A percentile compares a stretch with the other conserved stretches of the same genome.
phyloP scores from a whole-genome alignment of 257 asterid species.

The Plantago elongata region DNA sequence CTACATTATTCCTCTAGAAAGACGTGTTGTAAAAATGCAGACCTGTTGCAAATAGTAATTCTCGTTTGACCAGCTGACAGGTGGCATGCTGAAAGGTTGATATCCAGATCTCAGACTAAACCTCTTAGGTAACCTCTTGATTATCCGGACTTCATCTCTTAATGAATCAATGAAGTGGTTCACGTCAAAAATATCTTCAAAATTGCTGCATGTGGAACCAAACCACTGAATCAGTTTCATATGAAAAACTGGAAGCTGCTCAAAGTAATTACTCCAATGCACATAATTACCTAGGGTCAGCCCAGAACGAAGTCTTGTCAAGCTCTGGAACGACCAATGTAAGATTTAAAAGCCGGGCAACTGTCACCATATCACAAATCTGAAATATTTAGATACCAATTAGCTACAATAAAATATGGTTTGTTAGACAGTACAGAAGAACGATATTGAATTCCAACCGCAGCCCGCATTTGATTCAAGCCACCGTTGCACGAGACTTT shows the following conservation, averaged over 20 bases:
- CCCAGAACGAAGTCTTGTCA: slow-evolving; percentile 96
- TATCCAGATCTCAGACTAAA: slow-evolving; percentile 52
- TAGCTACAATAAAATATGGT: slow-evolving; percentile 17
- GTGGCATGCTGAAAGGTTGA: slow-evolving; percentile 78
- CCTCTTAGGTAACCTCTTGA: slow-evolving; percentile 77
- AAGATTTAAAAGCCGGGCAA: slow-evolving; percentile 89
- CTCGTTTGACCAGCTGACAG: slow-evolving; percentile 94
- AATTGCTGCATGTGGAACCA: slow-evolving; percentile 46
- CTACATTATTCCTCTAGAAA: background rate
- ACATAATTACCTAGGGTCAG: slow-evolving; percentile 81
- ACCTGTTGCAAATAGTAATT: slow-evolving; percentile 94
- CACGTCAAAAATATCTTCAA: slow-evolving; percentile 83
- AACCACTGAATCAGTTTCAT: slow-evolving; percentile 15
- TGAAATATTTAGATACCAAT: slow-evolving; percentile 33
- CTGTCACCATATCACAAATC: slow-evolving; percentile 97
- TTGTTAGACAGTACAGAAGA: slow-evolving; percentile 10
- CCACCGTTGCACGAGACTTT: slow-evolving; percentile 67
- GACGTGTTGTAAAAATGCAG: slow-evolving; percentile 13
- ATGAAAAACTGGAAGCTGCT: background rate
- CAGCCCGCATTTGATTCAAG: slow-evolving; percentile 84
- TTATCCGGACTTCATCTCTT: slow-evolving; percentile 79
- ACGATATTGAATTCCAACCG: slow-evolving; percentile 42
- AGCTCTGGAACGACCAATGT: slow-evolving; percentile 94
- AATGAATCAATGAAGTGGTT: slow-evolving; percentile 78
- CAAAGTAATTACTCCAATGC: slow-evolving; percentile 9